These are phyloP conservation scores for Oxyria digyna DNA, from an alignment of 148 eudicot genomes.

Conservation along the genomic window DNA sequence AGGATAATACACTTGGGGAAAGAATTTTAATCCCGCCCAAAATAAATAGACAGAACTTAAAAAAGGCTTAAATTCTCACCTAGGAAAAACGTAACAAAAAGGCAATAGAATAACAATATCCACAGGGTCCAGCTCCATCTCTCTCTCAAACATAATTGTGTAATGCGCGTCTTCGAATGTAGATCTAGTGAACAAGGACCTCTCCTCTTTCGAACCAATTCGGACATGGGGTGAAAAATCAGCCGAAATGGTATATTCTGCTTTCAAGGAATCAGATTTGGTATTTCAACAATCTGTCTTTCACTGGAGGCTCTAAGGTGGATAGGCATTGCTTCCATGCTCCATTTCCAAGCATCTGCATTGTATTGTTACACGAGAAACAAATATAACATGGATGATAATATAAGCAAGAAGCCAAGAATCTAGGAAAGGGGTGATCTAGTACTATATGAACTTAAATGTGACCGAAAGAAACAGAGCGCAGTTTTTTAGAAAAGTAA, in stretches of 20 bases:
- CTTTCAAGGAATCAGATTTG: slow-evolving; percentile 23
- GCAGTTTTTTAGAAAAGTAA: neutral
- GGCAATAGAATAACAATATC: neutral
- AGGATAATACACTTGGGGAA: neutral
- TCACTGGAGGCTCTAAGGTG: slow-evolving; percentile 57
- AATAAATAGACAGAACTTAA: neutral
- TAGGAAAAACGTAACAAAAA: neutral
- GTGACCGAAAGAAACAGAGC: neutral
- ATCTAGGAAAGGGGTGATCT: neutral
- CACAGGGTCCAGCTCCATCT: neutral
- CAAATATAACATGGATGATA: neutral
- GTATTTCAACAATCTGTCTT: slow-evolving; percentile 52
- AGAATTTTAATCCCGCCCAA: neutral
- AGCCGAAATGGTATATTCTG: neutral
- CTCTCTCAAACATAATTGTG: neutral
- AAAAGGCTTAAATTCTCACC: neutral
- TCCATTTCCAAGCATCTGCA: slow-evolving; percentile 71
- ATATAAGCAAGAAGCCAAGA: neutral
- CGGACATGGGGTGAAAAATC: neutral
- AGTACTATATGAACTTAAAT: neutral
- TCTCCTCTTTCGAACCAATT: neutral
- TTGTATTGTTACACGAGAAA: neutral
- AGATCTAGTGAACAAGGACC: neutral
- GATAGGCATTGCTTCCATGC: slow-evolving; percentile 90
- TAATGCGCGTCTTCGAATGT: neutral